Base-by-base conservation (phyloP, 768 basidiomycete genomes). In the Panaeolus papilionaceus region DNA sequence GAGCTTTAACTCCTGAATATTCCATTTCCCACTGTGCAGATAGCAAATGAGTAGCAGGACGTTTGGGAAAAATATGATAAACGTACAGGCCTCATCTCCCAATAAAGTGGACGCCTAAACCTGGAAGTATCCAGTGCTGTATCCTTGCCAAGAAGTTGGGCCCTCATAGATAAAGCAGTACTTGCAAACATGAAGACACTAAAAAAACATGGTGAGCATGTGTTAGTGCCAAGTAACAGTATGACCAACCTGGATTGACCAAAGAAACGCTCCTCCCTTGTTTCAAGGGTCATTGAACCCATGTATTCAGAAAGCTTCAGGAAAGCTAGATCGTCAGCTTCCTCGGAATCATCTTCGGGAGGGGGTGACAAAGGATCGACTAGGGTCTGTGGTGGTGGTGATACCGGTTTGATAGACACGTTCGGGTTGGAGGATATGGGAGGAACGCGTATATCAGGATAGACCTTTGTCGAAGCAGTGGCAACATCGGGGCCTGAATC, bases 131-230 rank as follows among this genome's bases (percentile, higher is more conserved):
- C 67, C 18, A 67, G 65, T 14, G 64, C 49, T 23, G 38, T 51
- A 14, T 66, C 38, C n/a, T 64, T 66, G 38, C 75, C 78, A 10
- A 79, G 79, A 14, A 76, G 73, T 67, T 84, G 79, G 65, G 77
- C 79, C 73, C 84, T 86, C 39, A 85, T 71, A 62, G 78, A 75
- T 28, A 83, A 76, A 1, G 84, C 86, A 67, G 79, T 72, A 65
- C 78, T 79, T 20, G 81, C 73, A 51, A 85, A 79, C 78, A 82
- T 82, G 42, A 83, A 77, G 18, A 79, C 75, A 69, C 84, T 85
- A 20, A 18, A 16, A 54, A 63, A n/a, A 26, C n/a, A 63, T 40
- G 45, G 61, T 39, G 40, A 61, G 8, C 42, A 26, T 4, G 61
- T 10, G 18, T 38, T 7, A 23, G 26, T 20, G 38, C 2, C 28